Conservation (phyloP, 768 basidiomycete genomes). For the Termitomyces heimii region DNA sequence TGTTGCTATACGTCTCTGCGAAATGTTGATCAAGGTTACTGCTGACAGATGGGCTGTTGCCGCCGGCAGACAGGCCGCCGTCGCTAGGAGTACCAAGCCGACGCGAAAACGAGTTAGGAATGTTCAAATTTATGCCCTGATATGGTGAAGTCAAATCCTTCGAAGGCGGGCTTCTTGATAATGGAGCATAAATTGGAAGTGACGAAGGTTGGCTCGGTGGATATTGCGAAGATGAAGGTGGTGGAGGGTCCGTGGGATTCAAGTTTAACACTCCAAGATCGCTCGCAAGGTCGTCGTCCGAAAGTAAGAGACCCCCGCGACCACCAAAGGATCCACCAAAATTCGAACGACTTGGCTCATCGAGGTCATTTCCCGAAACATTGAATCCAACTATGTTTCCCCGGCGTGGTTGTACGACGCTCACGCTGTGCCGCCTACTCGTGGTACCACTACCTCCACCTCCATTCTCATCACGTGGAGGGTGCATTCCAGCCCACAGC, state of each 20-base stretch:
- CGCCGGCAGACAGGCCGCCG: slow-evolving; percentile 45
- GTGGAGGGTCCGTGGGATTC: slow-evolving; percentile 32
- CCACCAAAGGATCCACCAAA: slow-evolving; percentile 28
- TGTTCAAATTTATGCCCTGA: slow-evolving; percentile 56
- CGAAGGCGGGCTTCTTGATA: slow-evolving; percentile 56
- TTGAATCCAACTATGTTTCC: slow-evolving; percentile 66
- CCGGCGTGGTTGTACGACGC: slow-evolving; percentile 71
- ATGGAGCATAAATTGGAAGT: slow-evolving; percentile 68
- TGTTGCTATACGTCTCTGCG: slow-evolving; percentile 28
- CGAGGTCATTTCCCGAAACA: slow-evolving; percentile 42
- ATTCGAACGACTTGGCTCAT: slow-evolving; percentile 27
- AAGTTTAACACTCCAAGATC: slow-evolving; percentile 62
- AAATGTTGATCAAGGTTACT: slow-evolving; percentile 42
- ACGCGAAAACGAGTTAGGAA: slow-evolving; percentile 42
- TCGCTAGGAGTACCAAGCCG: slow-evolving; percentile 62
- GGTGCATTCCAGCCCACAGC: slow-evolving; percentile 69
- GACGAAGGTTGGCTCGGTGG: slow-evolving; percentile 69
- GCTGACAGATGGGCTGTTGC: slow-evolving; percentile 39
- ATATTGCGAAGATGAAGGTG: slow-evolving; percentile 36
- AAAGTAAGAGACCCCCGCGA: slow-evolving; percentile 59
- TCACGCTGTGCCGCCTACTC: slow-evolving; percentile 78
- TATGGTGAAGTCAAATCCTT: slow-evolving; percentile 48
- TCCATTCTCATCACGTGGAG: slow-evolving; percentile 57
- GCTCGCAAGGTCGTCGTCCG: slow-evolving; percentile 76
- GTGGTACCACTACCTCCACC: slow-evolving; percentile 72